Conservation (phyloP, 2,329 filamentous ascomycete genomes). For the Ophiostoma novo-ulmi region DNA sequence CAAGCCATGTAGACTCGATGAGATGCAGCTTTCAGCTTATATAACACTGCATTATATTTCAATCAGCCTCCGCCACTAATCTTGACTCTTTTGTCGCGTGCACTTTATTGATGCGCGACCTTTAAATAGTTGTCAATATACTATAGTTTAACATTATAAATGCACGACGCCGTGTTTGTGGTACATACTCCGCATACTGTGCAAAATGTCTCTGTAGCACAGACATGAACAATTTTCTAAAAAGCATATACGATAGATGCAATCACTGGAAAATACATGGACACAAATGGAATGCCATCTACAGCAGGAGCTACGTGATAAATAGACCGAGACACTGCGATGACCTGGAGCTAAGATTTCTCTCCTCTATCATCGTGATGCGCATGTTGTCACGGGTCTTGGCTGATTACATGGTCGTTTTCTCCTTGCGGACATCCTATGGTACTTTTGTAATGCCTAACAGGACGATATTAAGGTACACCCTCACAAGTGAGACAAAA, state of each 20-base stretch:
- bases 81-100: neutral
- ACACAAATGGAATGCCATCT: neutral
- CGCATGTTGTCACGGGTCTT: neutral
- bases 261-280: neutral
- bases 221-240: neutral
- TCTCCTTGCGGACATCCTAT: neutral
- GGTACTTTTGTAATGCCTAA: neutral
- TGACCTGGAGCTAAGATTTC: neutral
- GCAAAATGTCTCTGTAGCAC: neutral
- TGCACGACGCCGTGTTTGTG: neutral
- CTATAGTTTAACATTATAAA: neutral
- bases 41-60: neutral
- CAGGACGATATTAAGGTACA: constrained; percentile 4
- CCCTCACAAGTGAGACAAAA: neutral
- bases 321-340: neutral
- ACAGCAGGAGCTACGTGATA: neutral
- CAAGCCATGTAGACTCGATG: neutral
- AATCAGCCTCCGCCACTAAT: neutral
- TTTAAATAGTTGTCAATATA: neutral
- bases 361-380: neutral
- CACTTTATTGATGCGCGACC: neutral
- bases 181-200: neutral
- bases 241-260: neutral
- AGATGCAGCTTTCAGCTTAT: neutral
- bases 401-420: too few species aligned